Evolutionary conservation across 345 rosid species (phyloP), one percentile per base, ranked within the genome.

Genomic region (Lepidium aucheri): DNA sequence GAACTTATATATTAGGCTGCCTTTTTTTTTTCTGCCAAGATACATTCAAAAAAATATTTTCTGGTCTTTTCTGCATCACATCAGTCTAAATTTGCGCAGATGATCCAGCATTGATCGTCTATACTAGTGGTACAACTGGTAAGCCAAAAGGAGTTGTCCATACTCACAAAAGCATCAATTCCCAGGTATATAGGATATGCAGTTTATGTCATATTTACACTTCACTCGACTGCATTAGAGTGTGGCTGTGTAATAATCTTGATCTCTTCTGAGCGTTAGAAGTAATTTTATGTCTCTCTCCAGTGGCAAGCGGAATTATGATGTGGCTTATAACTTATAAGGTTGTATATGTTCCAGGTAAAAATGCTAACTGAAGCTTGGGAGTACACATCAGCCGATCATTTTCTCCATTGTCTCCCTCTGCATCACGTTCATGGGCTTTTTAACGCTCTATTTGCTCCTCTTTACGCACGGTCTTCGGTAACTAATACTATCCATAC

Each of bases 81-180:
- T 52, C 50, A 64, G 33, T 10, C 15, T 79, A 60, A 32, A 6
- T 33, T 76, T 70, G 16, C 73, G 59, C 77, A 88, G 96, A 70
- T 75, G 87, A 88, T 67, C 99, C 99, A 47, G 97, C 99, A 24
- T 76, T 94, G 68, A 80, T 94, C 58, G 74, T 90, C 52, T 94
- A 94, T 74, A 94, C 99, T 4, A 94, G 99, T 78, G 99, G 99
- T 60, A 94, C 99, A 62, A 94, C 99, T 10, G 97, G 99, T 57
- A 94, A 84, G 76, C 99, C 99, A n/a, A 94, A 94, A 78, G 99
- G 97, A 62, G 99, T 83, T 68, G 88, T 94, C 56, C 99, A 94
- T 65, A 90, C 96, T 2, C 99, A 90, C 76, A 82, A 79, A 71
- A 84, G 95, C 79, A 83, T 94, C 57, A 66, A 54, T 67, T 86